Conservation (phyloP, 148 eudicot genomes). For the Rhododendron molle region DNA sequence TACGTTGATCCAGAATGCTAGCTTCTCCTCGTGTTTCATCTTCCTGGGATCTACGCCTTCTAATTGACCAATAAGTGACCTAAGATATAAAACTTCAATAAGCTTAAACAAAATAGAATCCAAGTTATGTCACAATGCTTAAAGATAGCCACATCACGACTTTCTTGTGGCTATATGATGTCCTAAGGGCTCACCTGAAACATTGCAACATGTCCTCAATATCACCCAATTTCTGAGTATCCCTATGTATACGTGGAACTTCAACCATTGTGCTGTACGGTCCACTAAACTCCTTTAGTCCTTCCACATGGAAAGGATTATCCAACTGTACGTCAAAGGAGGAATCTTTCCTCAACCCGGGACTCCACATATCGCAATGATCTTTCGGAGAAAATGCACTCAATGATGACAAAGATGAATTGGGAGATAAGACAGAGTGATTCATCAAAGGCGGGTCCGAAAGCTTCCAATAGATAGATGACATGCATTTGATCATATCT, state of each 20-base stretch:
- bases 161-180: background rate
- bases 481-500: slow-evolving; percentile 90
- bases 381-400: slow-evolving; percentile 65
- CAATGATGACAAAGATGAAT: slow-evolving; percentile 70
- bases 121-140: background rate
- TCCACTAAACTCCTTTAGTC: slow-evolving; percentile 91
- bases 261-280: slow-evolving; percentile 95
- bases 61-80: slow-evolving; percentile 67
- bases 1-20: slow-evolving; percentile 94
- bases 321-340: slow-evolving; percentile 69
- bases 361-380: slow-evolving; percentile 75
- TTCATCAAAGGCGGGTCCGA: slow-evolving; percentile 64
- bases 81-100: slow-evolving; percentile 14
- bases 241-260: slow-evolving; percentile 62
- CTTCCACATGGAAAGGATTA: slow-evolving; percentile 85
- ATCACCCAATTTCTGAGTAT: slow-evolving; percentile 65
- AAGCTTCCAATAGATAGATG: slow-evolving; percentile 78
- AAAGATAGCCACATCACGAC: background rate
- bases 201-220: slow-evolving; percentile 61
- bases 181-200: slow-evolving; percentile 48
- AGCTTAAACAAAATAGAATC: background rate
- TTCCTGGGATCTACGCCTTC: slow-evolving; percentile 78
- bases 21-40: slow-evolving; percentile 83
- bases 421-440: slow-evolving; percentile 74
- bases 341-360: slow-evolving; percentile 66